Evolutionary conservation across 805 yeast species (phyloP).

Genomic region (Henningerozyma blattae): DNA sequence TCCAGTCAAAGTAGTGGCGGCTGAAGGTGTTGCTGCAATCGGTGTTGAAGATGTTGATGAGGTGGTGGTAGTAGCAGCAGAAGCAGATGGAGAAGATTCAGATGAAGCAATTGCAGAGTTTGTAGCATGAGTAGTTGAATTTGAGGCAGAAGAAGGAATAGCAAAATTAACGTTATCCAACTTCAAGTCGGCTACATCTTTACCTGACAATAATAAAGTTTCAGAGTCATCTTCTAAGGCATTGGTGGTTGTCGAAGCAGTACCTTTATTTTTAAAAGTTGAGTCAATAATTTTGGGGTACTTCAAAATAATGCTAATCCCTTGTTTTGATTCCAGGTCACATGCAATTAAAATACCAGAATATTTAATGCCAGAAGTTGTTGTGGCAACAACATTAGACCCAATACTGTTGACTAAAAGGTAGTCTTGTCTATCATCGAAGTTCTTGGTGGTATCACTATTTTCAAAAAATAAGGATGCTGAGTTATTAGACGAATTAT

Average conservation of each 20-base stretch:
- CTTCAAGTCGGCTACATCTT: slow-evolving; percentile 30
- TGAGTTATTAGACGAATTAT: no score
- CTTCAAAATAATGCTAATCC: slow-evolving; percentile 45
- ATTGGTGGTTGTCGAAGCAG: not conserved
- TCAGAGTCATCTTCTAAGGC: slow-evolving; percentile 14
- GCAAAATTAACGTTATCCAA: slow-evolving; percentile 24
- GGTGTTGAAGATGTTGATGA: no score
- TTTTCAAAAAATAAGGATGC: slow-evolving; percentile 11
- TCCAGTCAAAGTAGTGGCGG: no score
- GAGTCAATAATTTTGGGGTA: slow-evolving; percentile 33
- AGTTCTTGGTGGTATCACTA: slow-evolving; percentile 21
- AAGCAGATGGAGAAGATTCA: no score
- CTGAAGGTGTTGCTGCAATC: no score
- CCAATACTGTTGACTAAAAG: slow-evolving; percentile 52
- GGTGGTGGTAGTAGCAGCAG: no score
- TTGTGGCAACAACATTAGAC: slow-evolving; percentile 42
- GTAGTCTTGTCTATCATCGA: slow-evolving; percentile 45
- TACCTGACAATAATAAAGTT: slow-evolving; percentile 20
- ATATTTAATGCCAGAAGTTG: slow-evolving; percentile 47
- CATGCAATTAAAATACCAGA: slow-evolving; percentile 48
- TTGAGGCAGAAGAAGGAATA: slow-evolving; percentile 3
- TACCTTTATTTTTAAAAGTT: slow-evolving; percentile 16
- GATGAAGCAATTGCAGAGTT: no score
- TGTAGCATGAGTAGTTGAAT: slow-evolving; percentile 1
- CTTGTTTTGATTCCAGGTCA: slow-evolving; percentile 29